phyloP scores from a whole-genome alignment of 441 rosid species.

The Brassica hybrid region DNA sequence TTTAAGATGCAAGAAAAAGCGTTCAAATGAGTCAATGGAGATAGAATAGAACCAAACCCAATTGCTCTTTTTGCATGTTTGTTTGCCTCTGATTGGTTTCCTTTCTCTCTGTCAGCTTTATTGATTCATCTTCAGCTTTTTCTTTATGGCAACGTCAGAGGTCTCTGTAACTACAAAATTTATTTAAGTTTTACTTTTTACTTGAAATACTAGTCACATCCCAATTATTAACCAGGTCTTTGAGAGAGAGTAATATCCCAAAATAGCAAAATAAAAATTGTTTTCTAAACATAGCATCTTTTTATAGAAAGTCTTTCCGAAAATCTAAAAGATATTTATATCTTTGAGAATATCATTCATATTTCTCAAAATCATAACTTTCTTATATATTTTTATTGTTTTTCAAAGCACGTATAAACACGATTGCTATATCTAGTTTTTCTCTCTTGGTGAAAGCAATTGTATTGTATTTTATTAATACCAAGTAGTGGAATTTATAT shows the following conservation, averaged over 20 bases:
- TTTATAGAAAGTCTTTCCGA: background rate
- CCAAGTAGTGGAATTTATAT: background rate
- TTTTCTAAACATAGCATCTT: background rate
- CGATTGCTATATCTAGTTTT: background rate
- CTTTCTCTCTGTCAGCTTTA: slow-evolving; percentile 20
- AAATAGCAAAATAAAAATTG: background rate
- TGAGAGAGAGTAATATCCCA: background rate
- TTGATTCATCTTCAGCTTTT: slow-evolving; percentile 12
- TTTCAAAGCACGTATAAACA: background rate
- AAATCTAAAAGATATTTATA: background rate
- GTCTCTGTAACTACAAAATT: slow-evolving; percentile 17
- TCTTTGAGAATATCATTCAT: background rate
- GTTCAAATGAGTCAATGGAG: slow-evolving; percentile 11
- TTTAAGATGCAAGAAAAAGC: background rate
- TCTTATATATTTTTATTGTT: background rate
- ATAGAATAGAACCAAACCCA: background rate
- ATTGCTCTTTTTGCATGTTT: slow-evolving; percentile 8
- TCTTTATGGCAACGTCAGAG: slow-evolving; percentile 10
- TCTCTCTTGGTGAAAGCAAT: background rate
- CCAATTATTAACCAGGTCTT: slow-evolving; percentile 10
- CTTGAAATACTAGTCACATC: slow-evolving; percentile 26
- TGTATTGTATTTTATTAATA: background rate
- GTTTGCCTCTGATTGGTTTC: slow-evolving; percentile 27
- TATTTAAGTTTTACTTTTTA: background rate
- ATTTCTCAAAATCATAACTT: background rate